These are phyloP conservation scores for Cytospora chrysosperma DNA, from an alignment of 2,329 filamentous ascomycete genomes.

Conservation along the genomic window DNA sequence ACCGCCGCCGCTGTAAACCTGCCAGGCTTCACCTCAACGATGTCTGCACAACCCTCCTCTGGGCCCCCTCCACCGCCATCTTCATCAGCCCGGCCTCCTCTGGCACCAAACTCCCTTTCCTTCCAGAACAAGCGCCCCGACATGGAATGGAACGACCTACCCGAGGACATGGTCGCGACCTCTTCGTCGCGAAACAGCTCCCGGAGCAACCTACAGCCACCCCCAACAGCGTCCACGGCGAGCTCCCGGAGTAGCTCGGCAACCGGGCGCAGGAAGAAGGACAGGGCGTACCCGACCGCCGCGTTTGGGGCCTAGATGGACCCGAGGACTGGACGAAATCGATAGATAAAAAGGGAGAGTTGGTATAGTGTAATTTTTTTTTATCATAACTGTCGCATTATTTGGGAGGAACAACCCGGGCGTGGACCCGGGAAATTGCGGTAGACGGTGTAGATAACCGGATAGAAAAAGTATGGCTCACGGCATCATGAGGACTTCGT, in stretches of 20 bases:
- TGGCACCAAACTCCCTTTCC: constrained; percentile 39
- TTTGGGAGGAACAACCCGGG: no score
- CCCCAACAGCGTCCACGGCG: constrained; percentile 38
- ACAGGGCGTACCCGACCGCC: constrained; percentile 61
- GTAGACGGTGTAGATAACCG: not conserved
- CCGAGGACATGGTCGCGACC: constrained; percentile 54
- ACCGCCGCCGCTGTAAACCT: constrained; percentile 33
- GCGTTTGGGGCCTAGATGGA: constrained; percentile 52
- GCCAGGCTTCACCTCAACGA: constrained; percentile 12
- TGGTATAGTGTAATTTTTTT: not conserved
- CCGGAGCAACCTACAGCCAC: constrained; percentile 26
- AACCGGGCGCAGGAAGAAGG: constrained; percentile 52
- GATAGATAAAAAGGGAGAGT: not conserved
- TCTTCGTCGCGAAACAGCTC: constrained; percentile 17
- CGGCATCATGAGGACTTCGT: not conserved
- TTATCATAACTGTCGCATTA: not conserved
- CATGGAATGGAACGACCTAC: constrained; percentile 66
- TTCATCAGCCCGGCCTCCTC: constrained; percentile 25
- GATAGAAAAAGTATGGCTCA: not conserved
- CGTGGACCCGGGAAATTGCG: not conserved
- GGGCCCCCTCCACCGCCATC: constrained; percentile 14
- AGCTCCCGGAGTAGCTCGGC: constrained; percentile 57
- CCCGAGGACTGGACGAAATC: not conserved
- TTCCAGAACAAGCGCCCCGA: constrained; percentile 60
- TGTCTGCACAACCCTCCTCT: constrained; percentile 21